phyloP scores from a whole-genome alignment of 1,284 basidiomycete genomes.

The Phaffia rhodozyma region DNA sequence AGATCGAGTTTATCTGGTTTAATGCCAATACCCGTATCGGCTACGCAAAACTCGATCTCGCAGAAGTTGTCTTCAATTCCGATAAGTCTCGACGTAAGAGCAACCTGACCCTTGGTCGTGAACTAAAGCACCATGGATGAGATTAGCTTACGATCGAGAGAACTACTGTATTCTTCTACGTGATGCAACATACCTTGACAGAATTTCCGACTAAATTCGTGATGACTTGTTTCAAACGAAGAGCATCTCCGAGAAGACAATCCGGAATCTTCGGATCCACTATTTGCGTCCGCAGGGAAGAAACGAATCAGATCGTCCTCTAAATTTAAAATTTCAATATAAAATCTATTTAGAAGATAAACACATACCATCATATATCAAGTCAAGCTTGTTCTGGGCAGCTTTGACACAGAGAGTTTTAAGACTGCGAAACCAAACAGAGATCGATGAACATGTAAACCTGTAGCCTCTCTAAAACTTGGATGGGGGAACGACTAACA shows the following conservation, averaged over 20 bases:
- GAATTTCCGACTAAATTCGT: constrained; percentile 91
- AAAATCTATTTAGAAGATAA: too few relatives aligned
- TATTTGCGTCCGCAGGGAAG: too few relatives aligned
- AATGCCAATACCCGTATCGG: constrained; percentile 97
- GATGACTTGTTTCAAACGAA: constrained; percentile 52
- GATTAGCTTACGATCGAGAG: constrained; percentile 39
- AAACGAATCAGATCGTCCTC: too few relatives aligned
- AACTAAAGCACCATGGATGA: constrained; percentile 93
- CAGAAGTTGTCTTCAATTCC: constrained; percentile 55
- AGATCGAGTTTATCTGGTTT: constrained; percentile 96
- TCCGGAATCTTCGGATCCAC: constrained; percentile 46
- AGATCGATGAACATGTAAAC: too few relatives aligned
- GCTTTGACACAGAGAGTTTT: constrained; percentile 98
- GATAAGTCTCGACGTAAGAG: constrained; percentile 70
- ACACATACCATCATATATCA: constrained; percentile 66
- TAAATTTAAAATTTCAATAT: too few relatives aligned
- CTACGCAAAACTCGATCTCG: constrained; percentile 92
- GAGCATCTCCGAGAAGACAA: constrained; percentile 90
- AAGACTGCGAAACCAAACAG: constrained; percentile 35
- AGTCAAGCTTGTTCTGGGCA: constrained; percentile 90
- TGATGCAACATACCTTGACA: constrained; percentile 46
- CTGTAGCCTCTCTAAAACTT: too few relatives aligned
- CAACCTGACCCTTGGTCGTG: constrained; percentile 84
- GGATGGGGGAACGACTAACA: constrained; percentile 30
- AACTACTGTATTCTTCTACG: constrained; percentile 14